These are phyloP conservation scores for Phlebiopsis flavidoalba DNA, from an alignment of 768 basidiomycete genomes.

Conservation along the genomic window DNA sequence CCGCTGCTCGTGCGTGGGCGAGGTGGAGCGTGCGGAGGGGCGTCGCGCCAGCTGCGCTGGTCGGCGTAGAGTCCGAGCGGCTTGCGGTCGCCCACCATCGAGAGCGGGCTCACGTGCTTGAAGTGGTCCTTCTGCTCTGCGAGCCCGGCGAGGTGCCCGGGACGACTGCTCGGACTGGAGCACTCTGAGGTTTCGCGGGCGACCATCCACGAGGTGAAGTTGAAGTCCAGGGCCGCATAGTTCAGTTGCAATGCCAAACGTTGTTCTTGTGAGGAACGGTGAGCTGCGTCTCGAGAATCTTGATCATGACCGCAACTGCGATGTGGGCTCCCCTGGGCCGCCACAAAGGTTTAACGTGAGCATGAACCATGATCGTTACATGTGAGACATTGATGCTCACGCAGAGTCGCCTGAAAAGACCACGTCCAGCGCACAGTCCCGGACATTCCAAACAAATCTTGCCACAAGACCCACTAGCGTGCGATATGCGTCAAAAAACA, in stretches of 20 bases:
- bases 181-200: conserved; percentile 82
- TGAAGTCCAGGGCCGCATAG: conserved; percentile 94
- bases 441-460: conserved; percentile 80
- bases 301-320: conserved; percentile 78
- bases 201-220: conserved; percentile 97
- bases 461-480: conserved; percentile 75
- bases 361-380: neutral
- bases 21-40: conserved; percentile 23
- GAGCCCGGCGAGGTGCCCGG: conserved; percentile 69
- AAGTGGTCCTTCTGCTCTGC: conserved; percentile 77
- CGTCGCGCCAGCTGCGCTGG: conserved; percentile 27
- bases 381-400: conserved; percentile 44
- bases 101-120: conserved; percentile 83
- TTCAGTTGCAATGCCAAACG: conserved; percentile 80
- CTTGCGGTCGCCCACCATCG: conserved; percentile 73
- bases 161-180: conserved; percentile 51
- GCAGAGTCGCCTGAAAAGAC: conserved; percentile 95
- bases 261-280: conserved; percentile 66
- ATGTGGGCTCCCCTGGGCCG: conserved; percentile 77
- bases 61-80: conserved; percentile 22
- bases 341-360: conserved; percentile 8
- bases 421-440: conserved; percentile 72
- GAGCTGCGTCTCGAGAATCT: conserved; percentile 65
- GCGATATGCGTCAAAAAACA: conserved; percentile 86
- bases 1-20: conserved; percentile 27